Conservation (phyloP, 371 early-diverging fungal genomes). For the Mortierella sp. region DNA sequence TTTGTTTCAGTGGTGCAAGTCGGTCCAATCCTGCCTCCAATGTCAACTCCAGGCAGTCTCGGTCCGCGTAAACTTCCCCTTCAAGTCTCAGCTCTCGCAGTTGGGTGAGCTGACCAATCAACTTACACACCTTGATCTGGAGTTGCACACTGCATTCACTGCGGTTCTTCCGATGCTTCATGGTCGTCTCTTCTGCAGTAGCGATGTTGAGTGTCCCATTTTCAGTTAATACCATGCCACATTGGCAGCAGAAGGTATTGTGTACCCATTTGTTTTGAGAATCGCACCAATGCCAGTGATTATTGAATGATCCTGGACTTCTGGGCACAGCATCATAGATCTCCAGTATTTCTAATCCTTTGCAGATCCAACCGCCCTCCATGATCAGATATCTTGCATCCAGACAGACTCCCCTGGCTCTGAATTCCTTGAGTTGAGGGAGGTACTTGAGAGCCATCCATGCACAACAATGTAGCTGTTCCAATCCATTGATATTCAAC, state of each 20-base stretch:
- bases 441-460: constrained; percentile 13
- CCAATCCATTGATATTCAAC: constrained; percentile 18
- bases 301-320: background rate
- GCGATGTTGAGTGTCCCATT: background rate
- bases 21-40: constrained; percentile 24
- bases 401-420: constrained; percentile 14
- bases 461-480: background rate
- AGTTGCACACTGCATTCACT: too few relatives aligned
- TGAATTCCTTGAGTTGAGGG: constrained; percentile 13
- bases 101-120: constrained; percentile 23
- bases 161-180: too few relatives aligned
- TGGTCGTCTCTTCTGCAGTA: too few relatives aligned
- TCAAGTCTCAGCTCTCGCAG: constrained; percentile 28
- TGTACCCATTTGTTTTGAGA: background rate
- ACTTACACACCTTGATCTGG: constrained; percentile 16
- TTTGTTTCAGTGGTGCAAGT: constrained; percentile 15
- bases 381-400: constrained; percentile 16
- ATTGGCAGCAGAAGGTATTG: too few relatives aligned
- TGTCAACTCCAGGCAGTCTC: constrained; percentile 23
- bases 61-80: constrained; percentile 1
- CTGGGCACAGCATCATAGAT: constrained; percentile 14
- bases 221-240: too few relatives aligned
- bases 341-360: constrained; percentile 14
- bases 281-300: background rate
- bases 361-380: constrained; percentile 31